Evolutionary conservation across 2,329 filamentous ascomycete species (phyloP), one percentile per base, ranked within the genome.

Genomic region (Epichloe gansuensis): DNA sequence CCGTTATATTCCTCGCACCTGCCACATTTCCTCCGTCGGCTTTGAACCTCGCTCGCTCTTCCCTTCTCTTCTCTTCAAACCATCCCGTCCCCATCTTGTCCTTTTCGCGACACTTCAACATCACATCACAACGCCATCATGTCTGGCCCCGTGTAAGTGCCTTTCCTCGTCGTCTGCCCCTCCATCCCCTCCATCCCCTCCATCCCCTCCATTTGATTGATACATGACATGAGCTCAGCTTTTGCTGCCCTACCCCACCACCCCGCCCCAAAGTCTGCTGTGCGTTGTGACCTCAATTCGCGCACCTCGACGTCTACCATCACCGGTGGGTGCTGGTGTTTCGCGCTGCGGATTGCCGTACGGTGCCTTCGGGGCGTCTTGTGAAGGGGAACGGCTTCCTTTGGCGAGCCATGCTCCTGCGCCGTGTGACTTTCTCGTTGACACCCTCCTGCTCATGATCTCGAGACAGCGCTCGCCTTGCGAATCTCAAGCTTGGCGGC

Each of bases 401-500:
- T 12, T 9, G 41, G 39, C 28, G 28, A 34, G 34, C 23, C 31
- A 25, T 17, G 31, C 34, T 46, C n/a, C 37, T 50, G 3, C 31
- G 11, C 23, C 17, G 28, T n/a, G 47, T 23, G 23, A n/a, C 52
- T 41, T 48, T 43, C 31, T 53, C 31, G 17, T 41, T 43, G 53
- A 57, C 38, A 55, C 62, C 64, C 64, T 65, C 68, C 67, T 69
- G 64, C 68, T 69, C 56, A 69, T 69, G 57, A 49, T 60, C 61
- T 61, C 58, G 63, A 63, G 56, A 59, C 75, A 88, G 84, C 76
- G 83, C 83, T 72, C 85, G 85, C 73, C 79, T 88, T 65, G 82
- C 83, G 70, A 83, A 79, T 75, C 80, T 86, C 70, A 79, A 82
- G 75, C 77, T 86, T 72, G 82, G 83, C 72, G 80, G 77, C 70